Base-by-base conservation (phyloP, 345 rosid genomes). In the Noccaea bulbosa region DNA sequence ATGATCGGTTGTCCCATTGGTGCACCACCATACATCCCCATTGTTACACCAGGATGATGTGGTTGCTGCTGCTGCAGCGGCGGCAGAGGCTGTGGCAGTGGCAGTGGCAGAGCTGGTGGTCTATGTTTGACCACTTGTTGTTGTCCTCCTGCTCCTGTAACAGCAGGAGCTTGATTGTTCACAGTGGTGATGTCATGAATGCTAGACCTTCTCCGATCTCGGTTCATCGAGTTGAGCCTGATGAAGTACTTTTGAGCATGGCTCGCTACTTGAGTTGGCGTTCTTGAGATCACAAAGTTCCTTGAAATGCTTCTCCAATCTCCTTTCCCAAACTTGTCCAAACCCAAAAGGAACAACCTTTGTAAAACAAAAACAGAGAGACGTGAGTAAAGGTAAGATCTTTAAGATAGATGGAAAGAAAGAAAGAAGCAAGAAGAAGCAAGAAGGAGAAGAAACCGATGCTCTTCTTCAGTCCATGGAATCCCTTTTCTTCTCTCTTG, bases 221-320 rank as follows among this genome's bases (percentile, higher is more conserved):
- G 80, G 60, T 88, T 90, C 88, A 90, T 87, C 0, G 98, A 90
- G 78, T 87, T 88, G 41, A 88, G 78, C 20, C 98, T 62, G 50
- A 92, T 88, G 83, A 90, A 92, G 80, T 92, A 92, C 62, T 92
- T 92, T 9, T 92, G 97, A 37, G 98, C 98, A 82, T 92, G 98
- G 27, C 98, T 92, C 2, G 98, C 98, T 16, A 92, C 98, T 76
- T 92, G 98, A 5, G 98, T 90, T 0, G 98, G 98, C 1, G 98
- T 92, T 70, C 98, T 87, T 58, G 98, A 87, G 55, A 86, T 81
- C 20, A 92, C 98, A 62, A 82, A 90, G 78, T 88, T 90, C 65
- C 98, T 85, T 8, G 98, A 88, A 68, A 93, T 93, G 90, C 95
- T 93, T 71, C 97, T 88, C 98, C 98, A 93, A 75, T 93, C 98